These are phyloP conservation scores for Aspergillus affinis DNA, from an alignment of 495 filamentous ascomycete species.

Conservation along the genomic window DNA sequence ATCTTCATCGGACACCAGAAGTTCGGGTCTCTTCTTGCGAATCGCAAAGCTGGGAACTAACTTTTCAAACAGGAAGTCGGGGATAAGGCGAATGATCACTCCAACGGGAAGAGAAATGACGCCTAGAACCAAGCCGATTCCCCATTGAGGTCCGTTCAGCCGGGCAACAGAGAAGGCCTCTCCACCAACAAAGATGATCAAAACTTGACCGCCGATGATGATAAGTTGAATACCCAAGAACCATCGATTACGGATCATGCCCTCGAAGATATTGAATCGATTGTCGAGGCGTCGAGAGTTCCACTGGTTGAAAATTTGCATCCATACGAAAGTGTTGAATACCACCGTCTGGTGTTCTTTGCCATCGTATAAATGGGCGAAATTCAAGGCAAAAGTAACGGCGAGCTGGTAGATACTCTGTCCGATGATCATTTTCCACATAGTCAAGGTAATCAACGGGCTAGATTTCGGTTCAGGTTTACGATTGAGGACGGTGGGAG, in stretches of 20 bases:
- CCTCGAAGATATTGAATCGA: slow-evolving; percentile 86
- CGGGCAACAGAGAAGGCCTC: slow-evolving; percentile 62
- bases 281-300: slow-evolving; percentile 88
- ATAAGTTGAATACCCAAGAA: slow-evolving; percentile 80
- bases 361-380: slow-evolving; percentile 60
- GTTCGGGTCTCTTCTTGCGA: slow-evolving; percentile 48
- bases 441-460: slow-evolving; percentile 72
- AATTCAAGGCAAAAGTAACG: slow-evolving; percentile 77
- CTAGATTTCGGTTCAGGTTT: slow-evolving; percentile 75
- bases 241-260: slow-evolving; percentile 73
- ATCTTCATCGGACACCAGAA: slow-evolving; percentile 72
- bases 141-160: slow-evolving; percentile 71
- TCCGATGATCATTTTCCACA: slow-evolving; percentile 95
- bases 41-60: slow-evolving; percentile 54
- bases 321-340: slow-evolving; percentile 93
- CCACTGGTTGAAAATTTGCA: slow-evolving; percentile 92
- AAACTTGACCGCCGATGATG: slow-evolving; percentile 78
- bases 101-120: slow-evolving; percentile 70
- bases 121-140: slow-evolving; percentile 68
- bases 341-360: slow-evolving; percentile 62
- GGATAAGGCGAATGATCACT: slow-evolving; percentile 70
- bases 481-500: slow-evolving; percentile 66
- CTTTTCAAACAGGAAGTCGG: slow-evolving; percentile 61
- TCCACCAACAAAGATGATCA: slow-evolving; percentile 79
- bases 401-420: slow-evolving; percentile 80